These are phyloP conservation scores for Termitomyces sp. DNA, from an alignment of 768 basidiomycete species.

Conservation along the genomic window DNA sequence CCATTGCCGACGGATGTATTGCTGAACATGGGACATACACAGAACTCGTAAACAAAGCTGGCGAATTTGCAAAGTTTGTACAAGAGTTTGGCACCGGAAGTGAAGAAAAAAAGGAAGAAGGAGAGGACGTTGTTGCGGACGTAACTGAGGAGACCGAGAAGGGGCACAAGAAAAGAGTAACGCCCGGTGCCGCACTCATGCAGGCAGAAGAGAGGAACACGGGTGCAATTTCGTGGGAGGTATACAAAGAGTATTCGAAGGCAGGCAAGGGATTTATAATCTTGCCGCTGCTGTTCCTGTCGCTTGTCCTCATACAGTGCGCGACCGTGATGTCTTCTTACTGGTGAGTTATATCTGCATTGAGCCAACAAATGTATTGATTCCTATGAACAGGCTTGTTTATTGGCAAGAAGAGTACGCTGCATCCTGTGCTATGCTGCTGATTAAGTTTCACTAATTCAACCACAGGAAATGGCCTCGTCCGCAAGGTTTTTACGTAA, in stretches of 20 bases:
- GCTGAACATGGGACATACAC: constrained; percentile 77
- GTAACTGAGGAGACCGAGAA: constrained; percentile 28
- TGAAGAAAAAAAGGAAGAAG: constrained; percentile 42
- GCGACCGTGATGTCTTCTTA: constrained; percentile 68
- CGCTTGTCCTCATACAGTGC: constrained; percentile 63
- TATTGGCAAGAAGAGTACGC: constrained; percentile 75
- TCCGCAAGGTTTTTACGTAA: constrained; percentile 66
- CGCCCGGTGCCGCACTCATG: constrained; percentile 58
- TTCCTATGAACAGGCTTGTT: constrained; percentile 50
- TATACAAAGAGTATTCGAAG: constrained; percentile 58
- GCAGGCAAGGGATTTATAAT: constrained; percentile 66
- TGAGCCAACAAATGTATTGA: background rate
- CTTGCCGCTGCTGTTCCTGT: constrained; percentile 58
- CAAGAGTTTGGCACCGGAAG: constrained; percentile 74
- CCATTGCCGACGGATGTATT: constrained; percentile 71
- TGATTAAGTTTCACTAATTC: constrained; percentile 4
- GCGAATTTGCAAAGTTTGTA: constrained; percentile 71
- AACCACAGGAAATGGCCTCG: constrained; percentile 40
- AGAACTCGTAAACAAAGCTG: constrained; percentile 59
- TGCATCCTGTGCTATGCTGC: background rate
- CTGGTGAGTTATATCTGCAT: constrained; percentile 43
- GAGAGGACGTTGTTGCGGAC: constrained; percentile 36
- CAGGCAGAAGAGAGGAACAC: constrained; percentile 80
- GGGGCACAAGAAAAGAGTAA: constrained; percentile 30
- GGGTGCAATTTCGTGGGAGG: constrained; percentile 54